Conservation (phyloP, 2,329 filamentous ascomycete genomes). For the Fusarium brachygibbosum region DNA sequence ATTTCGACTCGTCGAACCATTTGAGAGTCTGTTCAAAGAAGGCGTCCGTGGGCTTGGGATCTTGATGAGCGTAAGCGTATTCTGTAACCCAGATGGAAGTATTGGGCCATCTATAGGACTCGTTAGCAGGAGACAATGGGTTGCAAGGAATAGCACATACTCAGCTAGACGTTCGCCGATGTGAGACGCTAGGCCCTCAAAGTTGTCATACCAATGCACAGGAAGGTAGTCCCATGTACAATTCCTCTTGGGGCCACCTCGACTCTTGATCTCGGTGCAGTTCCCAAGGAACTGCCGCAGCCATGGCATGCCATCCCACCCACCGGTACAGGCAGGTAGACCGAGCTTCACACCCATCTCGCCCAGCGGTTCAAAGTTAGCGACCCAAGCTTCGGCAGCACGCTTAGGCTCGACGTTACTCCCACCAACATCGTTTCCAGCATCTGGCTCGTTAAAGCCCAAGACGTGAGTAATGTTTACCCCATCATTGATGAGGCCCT, state of each 20-base stretch:
- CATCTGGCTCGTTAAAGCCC: conserved; percentile 86
- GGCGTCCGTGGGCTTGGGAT: conserved; percentile 68
- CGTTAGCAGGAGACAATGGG: neutral
- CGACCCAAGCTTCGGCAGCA: conserved; percentile 78
- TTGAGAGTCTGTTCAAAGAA: conserved; percentile 77
- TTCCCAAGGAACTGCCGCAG: conserved; percentile 73
- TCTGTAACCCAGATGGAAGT: conserved; percentile 83
- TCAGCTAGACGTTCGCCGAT: conserved; percentile 65
- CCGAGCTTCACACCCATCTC: conserved; percentile 75
- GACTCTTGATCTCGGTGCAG: conserved; percentile 71
- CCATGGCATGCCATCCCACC: conserved; percentile 73
- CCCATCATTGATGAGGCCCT: conserved; percentile 63
- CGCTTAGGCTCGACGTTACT: conserved; percentile 69
- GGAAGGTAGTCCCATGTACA: conserved; percentile 75
- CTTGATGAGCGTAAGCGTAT: conserved; percentile 73
- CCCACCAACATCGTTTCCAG: conserved; percentile 67
- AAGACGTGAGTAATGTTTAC: conserved; percentile 76
- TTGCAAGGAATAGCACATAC: conserved; percentile 45
- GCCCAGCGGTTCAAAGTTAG: conserved; percentile 77
- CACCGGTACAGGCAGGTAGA: conserved; percentile 77
- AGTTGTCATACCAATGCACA: conserved; percentile 78
- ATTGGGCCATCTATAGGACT: conserved; percentile 65
- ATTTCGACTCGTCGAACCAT: conserved; percentile 71
- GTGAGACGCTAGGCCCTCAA: conserved; percentile 75
- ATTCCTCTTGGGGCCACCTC: conserved; percentile 57